Base-by-base conservation (phyloP, 2,329 filamentous ascomycete species). In the Alternaria sp. region DNA sequence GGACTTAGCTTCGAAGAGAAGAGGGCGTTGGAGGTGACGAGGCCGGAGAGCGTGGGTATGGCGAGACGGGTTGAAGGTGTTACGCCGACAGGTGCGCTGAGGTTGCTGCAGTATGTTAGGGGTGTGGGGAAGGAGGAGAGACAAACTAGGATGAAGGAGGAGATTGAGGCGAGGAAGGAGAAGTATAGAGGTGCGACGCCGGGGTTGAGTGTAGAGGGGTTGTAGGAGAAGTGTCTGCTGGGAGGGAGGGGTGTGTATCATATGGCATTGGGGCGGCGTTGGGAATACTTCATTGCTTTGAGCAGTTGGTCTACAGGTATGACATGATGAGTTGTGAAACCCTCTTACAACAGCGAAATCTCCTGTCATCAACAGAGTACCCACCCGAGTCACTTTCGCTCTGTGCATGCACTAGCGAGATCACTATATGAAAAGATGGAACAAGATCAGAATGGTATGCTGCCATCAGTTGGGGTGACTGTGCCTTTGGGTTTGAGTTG, bases 31-130 rank as follows among this genome's bases (percentile, higher is more conserved):
- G 84, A 85, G 58, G 80, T 82, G 2, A 90, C 92, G 1, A 82
- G 86, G 51, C 95, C 95, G 0, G 92, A 96, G 78, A 96, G 87
- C 60, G 82, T 99, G 23, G 94, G 92, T 0, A 95, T 97, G 83
- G 94, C 94, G 31, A 84, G 92, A 48, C 82, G 95, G 13, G 86
- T 97, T 10, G 95, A 99, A 77, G 94, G 94, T 3, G 83, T 84
- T n/a, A 84, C 83, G 59, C 81, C 83, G 0, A 74, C 77, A 29
- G 83, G 82, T 0, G 81, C 81, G 26, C 62, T 84, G 63, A 71
- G 86, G 54, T 72, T 95, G 61, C 77, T 94, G 56, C 82, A 81
- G 24, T 85, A 86, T 73, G 87, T 92, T n/a, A 81, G 80, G 65
- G 80, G 78, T 2, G 74, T 70, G 31, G 75, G 75, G 57, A 74